phyloP scores from a whole-genome alignment of 2,329 filamentous ascomycete genomes.

The Orbilia blumenaviensis region DNA sequence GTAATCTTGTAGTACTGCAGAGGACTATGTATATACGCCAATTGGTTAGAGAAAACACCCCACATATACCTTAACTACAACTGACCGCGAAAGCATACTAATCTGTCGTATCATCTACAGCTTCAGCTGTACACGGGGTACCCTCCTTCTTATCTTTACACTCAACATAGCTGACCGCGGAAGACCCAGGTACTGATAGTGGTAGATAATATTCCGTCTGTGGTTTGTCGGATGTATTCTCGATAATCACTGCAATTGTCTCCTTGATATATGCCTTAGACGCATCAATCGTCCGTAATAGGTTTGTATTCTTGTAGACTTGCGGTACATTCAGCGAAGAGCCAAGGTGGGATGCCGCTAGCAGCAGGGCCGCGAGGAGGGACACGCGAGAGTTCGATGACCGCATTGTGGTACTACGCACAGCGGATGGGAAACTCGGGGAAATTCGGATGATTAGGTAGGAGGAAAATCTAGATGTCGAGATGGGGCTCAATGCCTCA shows the following conservation, averaged over 20 bases:
- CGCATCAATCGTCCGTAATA: constrained; percentile 87
- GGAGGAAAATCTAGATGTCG: constrained; percentile 13
- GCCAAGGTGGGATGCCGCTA: constrained; percentile 54
- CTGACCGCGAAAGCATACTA: constrained; percentile 22
- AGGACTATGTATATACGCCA: constrained; percentile 19
- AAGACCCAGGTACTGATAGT: constrained; percentile 79
- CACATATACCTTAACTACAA: background rate
- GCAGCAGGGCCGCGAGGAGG: constrained; percentile 50
- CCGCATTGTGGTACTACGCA: constrained; percentile 46
- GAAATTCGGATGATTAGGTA: background rate
- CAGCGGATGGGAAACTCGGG: background rate
- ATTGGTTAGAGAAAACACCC: constrained; percentile 28
- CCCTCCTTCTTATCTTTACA: constrained; percentile 88
- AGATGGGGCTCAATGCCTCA: constrained; percentile 50
- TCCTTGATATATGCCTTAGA: constrained; percentile 94
- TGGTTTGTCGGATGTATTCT: constrained; percentile 80
- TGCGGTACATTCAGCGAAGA: constrained; percentile 79
- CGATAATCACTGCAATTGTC: constrained; percentile 89
- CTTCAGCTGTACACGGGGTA: constrained; percentile 61
- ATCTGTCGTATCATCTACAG: constrained; percentile 37
- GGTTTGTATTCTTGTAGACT: constrained; percentile 91
- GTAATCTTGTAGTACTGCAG: constrained; percentile 59
- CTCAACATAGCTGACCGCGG: constrained; percentile 83
- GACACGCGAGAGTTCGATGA: constrained; percentile 47
- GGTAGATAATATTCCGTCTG: constrained; percentile 92